Percentiles rank a stretch among this genome's conserved stretches.
phyloP scores from a whole-genome alignment of 148 eudicot species.

The Fagopyrum esculentum region DNA sequence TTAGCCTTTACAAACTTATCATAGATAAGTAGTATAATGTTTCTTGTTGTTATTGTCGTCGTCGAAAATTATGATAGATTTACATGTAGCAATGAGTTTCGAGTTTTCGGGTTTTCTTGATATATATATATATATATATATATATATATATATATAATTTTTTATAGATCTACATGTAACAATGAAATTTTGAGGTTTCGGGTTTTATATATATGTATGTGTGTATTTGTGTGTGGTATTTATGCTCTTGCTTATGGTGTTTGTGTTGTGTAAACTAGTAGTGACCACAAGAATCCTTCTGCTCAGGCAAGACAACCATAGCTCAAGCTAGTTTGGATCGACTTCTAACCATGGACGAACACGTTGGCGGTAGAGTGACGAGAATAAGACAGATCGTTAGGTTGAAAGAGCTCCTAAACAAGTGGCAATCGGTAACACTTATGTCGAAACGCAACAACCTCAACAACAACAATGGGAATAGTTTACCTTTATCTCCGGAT shows the following conservation, averaged over 20 bases:
- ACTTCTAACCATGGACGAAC: conserved; percentile 40
- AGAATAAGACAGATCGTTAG: conserved; percentile 68
- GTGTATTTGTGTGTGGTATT: too few relatives aligned
- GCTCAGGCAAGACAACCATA: background rate
- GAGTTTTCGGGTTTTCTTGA: too few relatives aligned
- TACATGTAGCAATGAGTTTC: background rate
- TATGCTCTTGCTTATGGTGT: too few relatives aligned
- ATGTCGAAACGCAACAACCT: conserved; percentile 21
- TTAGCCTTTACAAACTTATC: too few relatives aligned
- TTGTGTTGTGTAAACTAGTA: background rate
- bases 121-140: too few relatives aligned
- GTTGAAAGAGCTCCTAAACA: conserved; percentile 50
- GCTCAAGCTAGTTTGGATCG: background rate
- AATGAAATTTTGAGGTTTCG: too few relatives aligned
- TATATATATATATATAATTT: too few relatives aligned
- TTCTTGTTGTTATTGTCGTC: too few relatives aligned
- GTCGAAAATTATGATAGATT: too few relatives aligned
- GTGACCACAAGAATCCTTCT: background rate
- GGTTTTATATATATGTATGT: too few relatives aligned
- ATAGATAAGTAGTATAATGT: too few relatives aligned
- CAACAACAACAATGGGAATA: background rate
- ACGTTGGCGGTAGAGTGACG: conserved; percentile 31
- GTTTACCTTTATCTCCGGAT: conserved; percentile 22
- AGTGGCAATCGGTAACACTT: conserved; percentile 51
- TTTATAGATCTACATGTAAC: too few relatives aligned